phyloP scores from a whole-genome alignment of 345 rosid species.

The Populus davidiana region DNA sequence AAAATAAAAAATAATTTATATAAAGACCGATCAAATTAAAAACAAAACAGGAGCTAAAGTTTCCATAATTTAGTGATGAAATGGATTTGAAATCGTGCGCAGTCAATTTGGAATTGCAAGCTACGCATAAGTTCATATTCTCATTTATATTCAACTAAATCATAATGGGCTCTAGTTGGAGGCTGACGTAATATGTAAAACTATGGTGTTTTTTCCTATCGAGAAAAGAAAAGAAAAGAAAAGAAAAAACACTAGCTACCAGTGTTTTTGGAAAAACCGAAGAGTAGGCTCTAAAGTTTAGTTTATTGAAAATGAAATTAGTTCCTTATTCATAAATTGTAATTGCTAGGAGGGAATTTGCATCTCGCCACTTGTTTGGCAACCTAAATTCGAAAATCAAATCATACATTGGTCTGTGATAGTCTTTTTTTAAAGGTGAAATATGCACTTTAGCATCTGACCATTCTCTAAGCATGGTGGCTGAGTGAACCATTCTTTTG shows the following conservation, averaged over 20 bases:
- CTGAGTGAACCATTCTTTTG: background rate
- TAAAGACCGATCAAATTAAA: too few species aligned
- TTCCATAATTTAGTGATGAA: too few species aligned
- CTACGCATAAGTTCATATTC: too few species aligned
- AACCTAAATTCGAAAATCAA: background rate
- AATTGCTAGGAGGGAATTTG: background rate
- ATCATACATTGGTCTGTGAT: background rate
- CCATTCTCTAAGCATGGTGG: conserved; percentile 5
- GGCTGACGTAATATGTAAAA: background rate
- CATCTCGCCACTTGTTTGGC: background rate
- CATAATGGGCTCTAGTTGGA: too few species aligned
- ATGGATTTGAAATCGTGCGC: too few species aligned
- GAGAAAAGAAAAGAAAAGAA: too few species aligned
- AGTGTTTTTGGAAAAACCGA: background rate
- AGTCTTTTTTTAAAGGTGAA: background rate
- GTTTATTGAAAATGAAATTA: background rate
- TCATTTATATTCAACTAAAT: too few species aligned
- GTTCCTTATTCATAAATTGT: too few species aligned
- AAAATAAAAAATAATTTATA: too few species aligned
- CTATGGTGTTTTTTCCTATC: too few species aligned
- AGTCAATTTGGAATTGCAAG: too few species aligned
- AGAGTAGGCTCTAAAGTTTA: background rate
- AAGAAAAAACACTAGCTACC: background rate
- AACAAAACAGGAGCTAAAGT: too few species aligned
- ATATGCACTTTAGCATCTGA: conserved; percentile 11